Base-by-base conservation (phyloP, 306 rosid genomes). In the Castanospermum australe region DNA sequence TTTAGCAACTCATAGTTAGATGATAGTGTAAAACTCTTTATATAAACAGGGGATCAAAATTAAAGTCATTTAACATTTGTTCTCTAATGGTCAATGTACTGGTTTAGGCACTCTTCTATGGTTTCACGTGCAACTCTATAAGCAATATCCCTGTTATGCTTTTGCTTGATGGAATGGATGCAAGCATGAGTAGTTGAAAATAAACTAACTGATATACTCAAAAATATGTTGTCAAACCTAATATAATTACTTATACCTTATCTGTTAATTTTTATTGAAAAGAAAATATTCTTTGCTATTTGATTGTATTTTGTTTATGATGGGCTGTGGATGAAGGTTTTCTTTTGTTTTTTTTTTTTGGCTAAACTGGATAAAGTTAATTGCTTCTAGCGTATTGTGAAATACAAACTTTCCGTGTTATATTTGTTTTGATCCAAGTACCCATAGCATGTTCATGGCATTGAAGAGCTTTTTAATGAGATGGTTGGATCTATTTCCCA, bases 371-470 rank as follows among this genome's bases (percentile, higher is more conserved):
- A 78, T 22, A 3, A 28, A 48, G 17, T 56, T 60, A 41, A 21
- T 71, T 62, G 5, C 10, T 21, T 18, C 54, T 21, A 14, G 39
- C 18, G 65, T 48, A 60, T 73, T 28, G 11, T 73, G 55, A 52
- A 51, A 67, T 14, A 67, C 67, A 25, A 15, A 50, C 24, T 39
- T 77, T 42, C 33, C 33, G 24, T 39, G 5, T 13, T 42, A 48
- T 57, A 65, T 69, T 64, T 24, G 68, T 48, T 70, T 79, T 61
- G 24, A 73, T 81, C 33, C 48, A 61, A 50, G 77, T 59, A 32
- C 57, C 81, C 21, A 14, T 44, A 17, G 28, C 73, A 61, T 28
- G 44, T 69, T 62, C 42, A 55, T 69, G 67, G 48, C 28, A 35
- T 78, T 78, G 67, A 66, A 61, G 35, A 67, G 64, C 21, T 71